Conservation (phyloP, 148 eudicot genomes). For the Agrostemma githago region DNA sequence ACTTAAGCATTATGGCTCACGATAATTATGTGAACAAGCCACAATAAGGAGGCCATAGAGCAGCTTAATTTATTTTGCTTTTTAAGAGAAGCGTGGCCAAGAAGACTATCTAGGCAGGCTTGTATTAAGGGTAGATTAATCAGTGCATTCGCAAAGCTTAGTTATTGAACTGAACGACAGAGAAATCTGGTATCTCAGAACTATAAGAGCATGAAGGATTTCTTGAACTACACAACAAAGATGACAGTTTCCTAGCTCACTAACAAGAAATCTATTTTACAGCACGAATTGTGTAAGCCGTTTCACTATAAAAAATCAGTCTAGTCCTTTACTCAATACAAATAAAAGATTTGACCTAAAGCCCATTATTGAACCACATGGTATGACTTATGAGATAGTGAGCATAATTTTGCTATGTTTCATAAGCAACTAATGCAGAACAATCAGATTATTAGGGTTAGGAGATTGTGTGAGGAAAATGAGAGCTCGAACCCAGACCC, state of each 20-base stretch:
- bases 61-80: neutral
- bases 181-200: neutral
- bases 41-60: neutral
- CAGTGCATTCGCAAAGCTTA: neutral
- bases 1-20: neutral
- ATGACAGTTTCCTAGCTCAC: neutral
- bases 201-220: neutral
- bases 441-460: no score
- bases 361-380: neutral
- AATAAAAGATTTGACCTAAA: neutral
- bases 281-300: neutral
- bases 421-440: neutral
- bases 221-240: neutral
- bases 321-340: neutral
- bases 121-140: neutral
- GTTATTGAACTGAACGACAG: neutral
- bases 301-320: neutral
- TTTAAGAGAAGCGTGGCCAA: neutral
- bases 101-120: neutral
- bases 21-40: neutral
- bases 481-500: neutral
- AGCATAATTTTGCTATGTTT: neutral
- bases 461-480: neutral
- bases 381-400: neutral
- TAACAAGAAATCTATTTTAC: slow-evolving; percentile 4